A percentile compares a stretch with the other conserved stretches of the same genome.
Conservation (phyloP, 768 basidiomycete species). For the Gloeostereum incarnatum region DNA sequence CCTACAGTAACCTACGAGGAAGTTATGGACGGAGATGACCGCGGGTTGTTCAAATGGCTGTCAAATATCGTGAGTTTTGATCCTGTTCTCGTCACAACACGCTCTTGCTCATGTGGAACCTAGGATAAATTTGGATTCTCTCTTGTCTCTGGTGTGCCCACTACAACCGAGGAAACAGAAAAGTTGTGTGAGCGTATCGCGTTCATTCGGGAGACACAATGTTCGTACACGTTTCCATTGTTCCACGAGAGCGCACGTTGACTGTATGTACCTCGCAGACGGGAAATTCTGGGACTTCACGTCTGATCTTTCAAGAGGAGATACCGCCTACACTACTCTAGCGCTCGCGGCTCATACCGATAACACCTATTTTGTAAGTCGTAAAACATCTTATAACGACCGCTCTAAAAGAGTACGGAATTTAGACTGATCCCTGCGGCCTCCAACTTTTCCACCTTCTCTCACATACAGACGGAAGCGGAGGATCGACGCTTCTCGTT, state of each 20-base stretch:
- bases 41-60: slow-evolving; percentile 75
- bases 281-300: slow-evolving; percentile 98
- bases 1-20: slow-evolving; percentile 69
- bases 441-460: slow-evolving; percentile 93
- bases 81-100: background rate
- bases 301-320: slow-evolving; percentile 81
- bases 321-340: slow-evolving; percentile 89
- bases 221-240: slow-evolving; percentile 14
- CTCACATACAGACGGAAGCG: slow-evolving; percentile 69
- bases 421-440: slow-evolving; percentile 87
- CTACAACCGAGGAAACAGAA: slow-evolving; percentile 80
- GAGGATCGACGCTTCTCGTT: slow-evolving; percentile 86
- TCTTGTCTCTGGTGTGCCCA: slow-evolving; percentile 74
- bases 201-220: slow-evolving; percentile 81
- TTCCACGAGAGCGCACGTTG: background rate
- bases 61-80: slow-evolving; percentile 55
- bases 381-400: no score
- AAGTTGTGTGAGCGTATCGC: slow-evolving; percentile 65
- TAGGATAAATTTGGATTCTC: slow-evolving; percentile 88
- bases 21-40: slow-evolving; percentile 55
- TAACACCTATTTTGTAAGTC: slow-evolving; percentile 56
- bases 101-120: background rate
- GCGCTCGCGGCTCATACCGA: slow-evolving; percentile 79
- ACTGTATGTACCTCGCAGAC: slow-evolving; percentile 35
- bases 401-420: no score